These are phyloP conservation scores for Cucurbitaria berberidis DNA, from an alignment of 2,329 filamentous ascomycete species.

Conservation along the genomic window DNA sequence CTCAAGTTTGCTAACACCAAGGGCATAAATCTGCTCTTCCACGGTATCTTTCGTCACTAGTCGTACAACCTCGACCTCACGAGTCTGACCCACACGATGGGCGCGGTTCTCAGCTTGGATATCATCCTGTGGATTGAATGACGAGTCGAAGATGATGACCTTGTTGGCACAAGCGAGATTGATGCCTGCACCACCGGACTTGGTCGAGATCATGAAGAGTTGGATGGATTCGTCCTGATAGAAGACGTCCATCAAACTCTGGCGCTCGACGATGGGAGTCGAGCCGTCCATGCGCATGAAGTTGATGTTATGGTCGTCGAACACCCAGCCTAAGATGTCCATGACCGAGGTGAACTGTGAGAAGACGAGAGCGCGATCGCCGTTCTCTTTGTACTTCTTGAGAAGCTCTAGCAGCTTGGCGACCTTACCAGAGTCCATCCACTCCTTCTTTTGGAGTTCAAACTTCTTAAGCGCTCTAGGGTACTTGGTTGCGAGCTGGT, in stretches of 20 bases:
- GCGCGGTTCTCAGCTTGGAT: conserved; percentile 98
- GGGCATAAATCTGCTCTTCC: conserved; percentile 89
- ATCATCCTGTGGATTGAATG: conserved; percentile 98
- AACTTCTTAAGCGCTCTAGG: conserved; percentile 61
- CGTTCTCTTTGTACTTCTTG: conserved; percentile 73
- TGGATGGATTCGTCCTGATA: conserved; percentile 76
- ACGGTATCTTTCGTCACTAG: conserved; percentile 83
- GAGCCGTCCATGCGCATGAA: conserved; percentile 88
- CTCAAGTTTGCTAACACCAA: conserved; percentile 91
- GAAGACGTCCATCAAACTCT: conserved; percentile 88
- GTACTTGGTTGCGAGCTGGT: conserved; percentile 62
- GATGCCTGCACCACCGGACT: conserved; percentile 94
- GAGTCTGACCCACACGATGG: conserved; percentile 89
- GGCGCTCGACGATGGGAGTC: conserved; percentile 81
- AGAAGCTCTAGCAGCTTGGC: conserved; percentile 78
- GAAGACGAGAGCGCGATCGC: conserved; percentile 88
- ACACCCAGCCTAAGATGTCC: conserved; percentile 84
- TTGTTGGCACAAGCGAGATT: conserved; percentile 96
- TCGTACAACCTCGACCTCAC: conserved; percentile 87
- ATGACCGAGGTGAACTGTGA: conserved; percentile 92
- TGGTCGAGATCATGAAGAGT: conserved; percentile 91
- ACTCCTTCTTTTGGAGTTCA: conserved; percentile 65
- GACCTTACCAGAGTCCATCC: conserved; percentile 85
- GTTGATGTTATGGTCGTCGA: conserved; percentile 73
- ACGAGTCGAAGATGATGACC: conserved; percentile 94